Evolutionary conservation across 768 basidiomycete species (phyloP).

Genomic region (Boletus patriciae): DNA sequence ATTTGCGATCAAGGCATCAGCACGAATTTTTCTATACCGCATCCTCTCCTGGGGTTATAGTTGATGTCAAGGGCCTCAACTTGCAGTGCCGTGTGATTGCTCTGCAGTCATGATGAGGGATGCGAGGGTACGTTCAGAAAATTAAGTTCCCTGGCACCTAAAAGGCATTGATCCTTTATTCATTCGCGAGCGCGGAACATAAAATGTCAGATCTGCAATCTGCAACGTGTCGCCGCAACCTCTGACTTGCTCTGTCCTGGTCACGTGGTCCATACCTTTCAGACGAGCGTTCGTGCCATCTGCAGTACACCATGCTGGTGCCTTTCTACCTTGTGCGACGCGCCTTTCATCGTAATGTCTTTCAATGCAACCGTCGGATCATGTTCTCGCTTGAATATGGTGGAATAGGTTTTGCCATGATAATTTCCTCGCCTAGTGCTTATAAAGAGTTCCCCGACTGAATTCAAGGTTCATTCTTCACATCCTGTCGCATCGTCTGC

Average conservation of each 20-base stretch:
- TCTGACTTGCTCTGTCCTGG: slow-evolving; percentile 27
- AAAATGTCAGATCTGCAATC: slow-evolving; percentile 1
- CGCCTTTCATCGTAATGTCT: slow-evolving; percentile 21
- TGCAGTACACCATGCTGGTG: background rate
- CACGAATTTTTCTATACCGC: background rate
- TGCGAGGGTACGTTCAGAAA: background rate
- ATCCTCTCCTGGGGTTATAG: background rate
- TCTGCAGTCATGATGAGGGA: background rate
- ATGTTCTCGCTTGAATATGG: slow-evolving; percentile 5
- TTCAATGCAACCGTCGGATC: slow-evolving; percentile 14
- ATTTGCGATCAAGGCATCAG: background rate
- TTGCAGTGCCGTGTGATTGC: background rate
- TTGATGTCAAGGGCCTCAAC: background rate
- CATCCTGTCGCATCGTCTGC: slow-evolving; percentile 5
- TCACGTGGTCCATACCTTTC: slow-evolving; percentile 19
- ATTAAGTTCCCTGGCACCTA: background rate
- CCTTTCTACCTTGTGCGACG: slow-evolving; percentile 21
- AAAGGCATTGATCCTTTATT: slow-evolving; percentile 1
- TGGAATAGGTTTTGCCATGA: background rate
- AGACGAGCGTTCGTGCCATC: background rate
- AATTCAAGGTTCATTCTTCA: background rate
- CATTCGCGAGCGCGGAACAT: slow-evolving; percentile 1
- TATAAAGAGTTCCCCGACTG: slow-evolving; percentile 19
- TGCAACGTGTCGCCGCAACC: slow-evolving; percentile 27
- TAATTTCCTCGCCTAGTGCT: background rate